Percentiles rank a stretch among this genome's conserved stretches.
These are phyloP conservation scores for Brassica cretica DNA, from an alignment of 345 rosid genomes.

Conservation along the genomic window DNA sequence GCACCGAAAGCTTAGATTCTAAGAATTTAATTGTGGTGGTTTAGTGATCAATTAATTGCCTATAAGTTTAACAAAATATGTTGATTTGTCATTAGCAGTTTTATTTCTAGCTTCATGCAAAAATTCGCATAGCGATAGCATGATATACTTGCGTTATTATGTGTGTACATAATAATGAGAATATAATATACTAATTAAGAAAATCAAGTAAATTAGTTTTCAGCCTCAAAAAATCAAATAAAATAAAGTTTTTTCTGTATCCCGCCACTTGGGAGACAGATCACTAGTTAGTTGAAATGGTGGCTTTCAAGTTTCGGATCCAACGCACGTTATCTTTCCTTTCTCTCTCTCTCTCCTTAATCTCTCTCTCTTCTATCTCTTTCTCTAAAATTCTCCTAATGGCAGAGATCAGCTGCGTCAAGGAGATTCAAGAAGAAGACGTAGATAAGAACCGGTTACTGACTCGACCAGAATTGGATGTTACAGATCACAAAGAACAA, in stretches of 20 bases:
- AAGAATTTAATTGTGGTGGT: neutral
- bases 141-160: neutral
- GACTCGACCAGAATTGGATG: slow-evolving; percentile 32
- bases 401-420: slow-evolving; percentile 38
- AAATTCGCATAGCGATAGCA: neutral
- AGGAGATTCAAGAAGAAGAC: slow-evolving; percentile 41
- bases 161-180: neutral
- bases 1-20: neutral
- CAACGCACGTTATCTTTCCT: slow-evolving; percentile 40
- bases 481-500: slow-evolving; percentile 20
- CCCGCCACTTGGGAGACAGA: slow-evolving; percentile 48
- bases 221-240: neutral
- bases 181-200: neutral
- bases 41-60: neutral
- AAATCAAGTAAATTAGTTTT: neutral
- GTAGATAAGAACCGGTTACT: slow-evolving; percentile 32
- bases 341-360: neutral
- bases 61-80: neutral
- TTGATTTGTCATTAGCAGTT: neutral
- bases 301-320: slow-evolving; percentile 47
- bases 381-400: slow-evolving; percentile 24
- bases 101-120: neutral
- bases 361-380: slow-evolving; percentile 6
- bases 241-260: slow-evolving; percentile 18
- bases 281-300: slow-evolving; percentile 43